These are phyloP conservation scores for Suillus subaureus DNA, from an alignment of 768 basidiomycete genomes.

Conservation along the genomic window DNA sequence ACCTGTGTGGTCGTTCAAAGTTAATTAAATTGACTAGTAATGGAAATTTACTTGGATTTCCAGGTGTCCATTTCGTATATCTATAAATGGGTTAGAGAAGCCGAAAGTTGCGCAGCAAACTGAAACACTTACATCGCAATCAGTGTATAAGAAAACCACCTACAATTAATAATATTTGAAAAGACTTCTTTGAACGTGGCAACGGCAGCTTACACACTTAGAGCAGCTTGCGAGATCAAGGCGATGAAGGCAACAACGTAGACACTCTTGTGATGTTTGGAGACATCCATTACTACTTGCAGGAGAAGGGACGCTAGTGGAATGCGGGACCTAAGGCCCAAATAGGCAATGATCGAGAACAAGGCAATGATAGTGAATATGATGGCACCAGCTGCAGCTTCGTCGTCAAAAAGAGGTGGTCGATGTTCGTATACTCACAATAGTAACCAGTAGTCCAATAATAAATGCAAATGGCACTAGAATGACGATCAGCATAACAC, in stretches of 20 bases:
- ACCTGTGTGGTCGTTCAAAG: constrained; percentile 34
- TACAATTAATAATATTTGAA: constrained; percentile 28
- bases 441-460: constrained; percentile 74
- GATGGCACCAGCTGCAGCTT: constrained; percentile 68
- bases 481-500: constrained; percentile 1
- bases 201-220: constrained; percentile 57
- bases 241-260: constrained; percentile 76
- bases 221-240: constrained; percentile 68
- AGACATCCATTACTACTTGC: constrained; percentile 82
- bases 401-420: constrained; percentile 15
- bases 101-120: background rate
- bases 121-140: constrained; percentile 64
- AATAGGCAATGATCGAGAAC: constrained; percentile 75
- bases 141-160: constrained; percentile 77
- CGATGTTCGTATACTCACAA: constrained; percentile 46
- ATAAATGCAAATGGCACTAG: constrained; percentile 72
- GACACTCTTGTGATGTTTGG: constrained; percentile 81
- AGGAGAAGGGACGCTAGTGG: constrained; percentile 78
- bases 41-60: constrained; percentile 58
- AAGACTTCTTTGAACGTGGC: background rate
- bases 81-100: constrained; percentile 17
- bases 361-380: constrained; percentile 82
- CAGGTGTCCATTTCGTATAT: constrained; percentile 75
- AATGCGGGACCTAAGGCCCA: constrained; percentile 70
- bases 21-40: background rate